Evolutionary conservation across 2,329 filamentous ascomycete species (phyloP), one percentile per base, ranked within the genome.

Genomic region (Calonectria multiphialidica): DNA sequence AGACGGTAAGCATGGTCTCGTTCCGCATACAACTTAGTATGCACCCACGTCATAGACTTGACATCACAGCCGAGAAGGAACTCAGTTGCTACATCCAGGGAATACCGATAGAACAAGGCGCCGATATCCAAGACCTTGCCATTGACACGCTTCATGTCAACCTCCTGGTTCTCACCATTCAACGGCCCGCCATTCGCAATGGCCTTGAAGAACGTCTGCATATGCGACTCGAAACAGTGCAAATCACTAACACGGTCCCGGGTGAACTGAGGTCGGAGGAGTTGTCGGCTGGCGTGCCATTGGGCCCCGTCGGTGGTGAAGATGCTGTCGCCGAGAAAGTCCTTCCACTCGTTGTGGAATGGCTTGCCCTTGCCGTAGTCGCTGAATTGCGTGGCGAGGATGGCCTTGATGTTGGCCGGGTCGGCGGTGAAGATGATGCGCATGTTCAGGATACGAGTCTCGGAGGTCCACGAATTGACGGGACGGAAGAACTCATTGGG

Each of bases 341-440:
- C 90, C 70, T 90, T 88, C 93, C 93, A 97, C 64, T 95, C 93
- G 10, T 83, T 77, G 78, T 96, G 93, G 84, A 98, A 98, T 25
- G 87, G 83, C 73, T 91, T 84, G 8, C 95, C 95, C 81, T 98
- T 95, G 78, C 95, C 96, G 80, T 92, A 98, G 80, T 98, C 94
- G 47, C 76, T 68, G 80, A 98, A 98, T 80, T 98, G 95, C 1
- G 93, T 93, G 0, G 95, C 94, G n/a, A 98, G 87, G 25, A 98
- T 89, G 7, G 96, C 94, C 83, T 98, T 98, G 86, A 98, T 93
- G 81, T 98, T 98, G 79, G 97, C 95, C 0, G 94, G 93, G 76
- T 98, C 95, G 6, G 90, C 90, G 0, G 96, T 98, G 79, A 97
- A 88, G 71, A 97, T 82, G 25, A 93, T 82, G n/a, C 94, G 90